Evolutionary conservation across 208 protist species (phyloP).

Genomic region (Acanthamoeba castellanii): DNA sequence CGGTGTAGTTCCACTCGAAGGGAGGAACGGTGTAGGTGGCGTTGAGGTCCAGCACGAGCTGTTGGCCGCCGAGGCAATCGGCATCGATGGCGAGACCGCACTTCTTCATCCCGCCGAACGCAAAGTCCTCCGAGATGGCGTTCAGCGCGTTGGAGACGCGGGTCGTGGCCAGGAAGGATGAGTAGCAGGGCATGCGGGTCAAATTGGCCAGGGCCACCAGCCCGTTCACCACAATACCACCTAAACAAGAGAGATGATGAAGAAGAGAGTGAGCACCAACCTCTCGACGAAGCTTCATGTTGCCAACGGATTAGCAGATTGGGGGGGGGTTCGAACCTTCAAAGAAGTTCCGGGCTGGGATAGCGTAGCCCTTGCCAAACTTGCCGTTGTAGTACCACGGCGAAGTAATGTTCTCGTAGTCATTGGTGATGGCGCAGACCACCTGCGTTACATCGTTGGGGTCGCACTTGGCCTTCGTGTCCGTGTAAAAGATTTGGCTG

Average conservation of each 20-base stretch:
- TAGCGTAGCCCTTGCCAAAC: neutral
- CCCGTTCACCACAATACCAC: neutral
- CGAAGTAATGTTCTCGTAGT: neutral
- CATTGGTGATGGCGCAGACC: slow-evolving; percentile 3
- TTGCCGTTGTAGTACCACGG: slow-evolving; percentile 1
- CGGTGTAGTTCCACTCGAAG: slow-evolving; percentile 1
- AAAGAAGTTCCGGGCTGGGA: neutral
- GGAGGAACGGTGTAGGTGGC: slow-evolving; percentile 5
- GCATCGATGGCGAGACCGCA: neutral
- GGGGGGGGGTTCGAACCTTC: neutral
- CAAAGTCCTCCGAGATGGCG: neutral
- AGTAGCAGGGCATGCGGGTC: neutral
- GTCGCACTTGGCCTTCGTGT: neutral
- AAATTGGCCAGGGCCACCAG: neutral
- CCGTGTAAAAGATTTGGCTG: neutral
- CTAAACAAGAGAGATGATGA: neutral
- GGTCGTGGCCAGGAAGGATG: neutral
- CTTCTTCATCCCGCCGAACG: neutral
- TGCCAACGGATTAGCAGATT: neutral
- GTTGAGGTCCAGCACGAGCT: neutral
- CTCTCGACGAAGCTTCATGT: neutral
- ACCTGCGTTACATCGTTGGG: neutral
- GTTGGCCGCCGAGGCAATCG: neutral
- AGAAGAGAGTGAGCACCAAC: neutral
- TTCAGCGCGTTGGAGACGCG: neutral